Evolutionary conservation across 2,329 filamentous ascomycete species (phyloP).

Genomic region (Alternaria ventricosa): DNA sequence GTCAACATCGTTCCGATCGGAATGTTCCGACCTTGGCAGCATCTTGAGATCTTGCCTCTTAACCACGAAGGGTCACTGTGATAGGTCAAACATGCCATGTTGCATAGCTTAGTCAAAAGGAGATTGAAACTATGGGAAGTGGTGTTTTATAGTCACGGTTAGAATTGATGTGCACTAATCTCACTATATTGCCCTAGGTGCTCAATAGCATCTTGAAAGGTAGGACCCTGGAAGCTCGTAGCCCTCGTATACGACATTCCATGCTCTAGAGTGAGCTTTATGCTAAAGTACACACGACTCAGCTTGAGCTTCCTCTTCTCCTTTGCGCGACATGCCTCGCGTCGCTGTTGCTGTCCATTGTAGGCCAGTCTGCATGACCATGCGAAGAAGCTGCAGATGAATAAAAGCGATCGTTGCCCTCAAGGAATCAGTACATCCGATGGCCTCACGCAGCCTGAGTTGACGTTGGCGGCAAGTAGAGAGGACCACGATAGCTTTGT

Average conservation of each 20-base stretch:
- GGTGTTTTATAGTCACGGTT: background rate
- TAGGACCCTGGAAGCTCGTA: background rate
- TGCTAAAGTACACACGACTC: background rate
- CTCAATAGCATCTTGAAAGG: background rate
- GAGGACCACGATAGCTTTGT: background rate
- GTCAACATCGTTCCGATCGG: constrained; percentile 11
- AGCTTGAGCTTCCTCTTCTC: background rate
- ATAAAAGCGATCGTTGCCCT: background rate
- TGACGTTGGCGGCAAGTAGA: background rate
- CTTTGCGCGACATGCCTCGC: background rate
- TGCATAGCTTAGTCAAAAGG: background rate
- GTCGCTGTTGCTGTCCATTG: background rate
- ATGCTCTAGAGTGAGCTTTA: background rate
- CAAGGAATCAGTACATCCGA: too few relatives aligned
- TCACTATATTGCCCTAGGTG: background rate
- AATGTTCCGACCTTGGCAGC: background rate
- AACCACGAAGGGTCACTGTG: background rate
- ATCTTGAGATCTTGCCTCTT: background rate
- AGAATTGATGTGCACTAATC: background rate
- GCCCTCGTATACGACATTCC: background rate
- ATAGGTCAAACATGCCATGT: background rate
- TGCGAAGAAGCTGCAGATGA: background rate
- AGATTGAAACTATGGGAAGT: background rate
- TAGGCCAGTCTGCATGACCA: too few relatives aligned
- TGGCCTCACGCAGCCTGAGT: background rate